phyloP scores from a whole-genome alignment of 2,329 filamentous ascomycete genomes.

The Fusarium bactridioides region DNA sequence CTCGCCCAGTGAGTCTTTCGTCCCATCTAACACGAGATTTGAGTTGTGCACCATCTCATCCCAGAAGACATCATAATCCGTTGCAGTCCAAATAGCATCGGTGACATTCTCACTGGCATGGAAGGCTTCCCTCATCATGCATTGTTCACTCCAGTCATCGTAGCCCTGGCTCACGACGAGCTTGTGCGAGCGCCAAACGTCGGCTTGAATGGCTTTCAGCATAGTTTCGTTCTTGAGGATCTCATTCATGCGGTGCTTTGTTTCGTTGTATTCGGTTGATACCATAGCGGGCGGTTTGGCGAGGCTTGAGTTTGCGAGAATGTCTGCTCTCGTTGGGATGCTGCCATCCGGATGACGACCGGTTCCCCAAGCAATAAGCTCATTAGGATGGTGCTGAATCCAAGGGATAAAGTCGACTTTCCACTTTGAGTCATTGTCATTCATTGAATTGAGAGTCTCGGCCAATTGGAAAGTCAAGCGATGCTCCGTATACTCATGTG shows the following conservation, averaged over 20 bases:
- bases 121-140: conserved; percentile 6
- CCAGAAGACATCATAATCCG: conserved; percentile 23
- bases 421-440: conserved; percentile 57
- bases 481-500: conserved; percentile 67
- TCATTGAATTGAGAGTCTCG: conserved; percentile 66
- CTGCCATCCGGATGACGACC: neutral
- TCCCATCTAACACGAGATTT: conserved; percentile 8
- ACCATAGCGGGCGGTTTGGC: neutral
- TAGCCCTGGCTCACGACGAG: conserved; percentile 2
- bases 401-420: conserved; percentile 69
- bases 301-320: neutral
- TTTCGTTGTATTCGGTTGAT: conserved; percentile 6
- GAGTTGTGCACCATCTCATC: conserved; percentile 25
- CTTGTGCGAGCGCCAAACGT: conserved; percentile 13
- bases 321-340: conserved; percentile 4
- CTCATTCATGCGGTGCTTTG: conserved; percentile 13
- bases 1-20: conserved; percentile 1
- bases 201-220: neutral
- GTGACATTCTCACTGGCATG: conserved; percentile 12
- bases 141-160: conserved; percentile 13
- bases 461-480: conserved; percentile 71
- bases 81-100: conserved; percentile 4
- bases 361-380: conserved; percentile 8
- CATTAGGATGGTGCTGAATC: conserved; percentile 54
- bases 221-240: conserved; percentile 25